Conservation (phyloP, 2,329 filamentous ascomycete genomes). For the Calonectria hawksworthii region DNA sequence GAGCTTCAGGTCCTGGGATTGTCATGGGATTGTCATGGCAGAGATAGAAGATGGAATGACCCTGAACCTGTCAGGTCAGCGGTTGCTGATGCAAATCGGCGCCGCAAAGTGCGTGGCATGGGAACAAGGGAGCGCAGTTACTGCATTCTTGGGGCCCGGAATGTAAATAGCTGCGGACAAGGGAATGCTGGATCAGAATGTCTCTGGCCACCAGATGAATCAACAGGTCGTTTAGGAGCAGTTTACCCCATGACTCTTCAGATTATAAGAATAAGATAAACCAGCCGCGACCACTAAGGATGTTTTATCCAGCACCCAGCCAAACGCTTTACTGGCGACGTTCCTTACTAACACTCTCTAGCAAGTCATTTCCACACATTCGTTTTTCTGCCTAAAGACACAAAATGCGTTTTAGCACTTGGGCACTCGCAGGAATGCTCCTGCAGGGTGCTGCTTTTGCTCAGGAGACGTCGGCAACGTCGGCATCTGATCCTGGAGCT, state of each 20-base stretch:
- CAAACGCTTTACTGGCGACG: neutral
- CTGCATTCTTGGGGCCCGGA: conserved; percentile 1
- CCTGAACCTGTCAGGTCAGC: no score
- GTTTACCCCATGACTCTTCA: no score
- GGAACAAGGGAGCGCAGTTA: neutral
- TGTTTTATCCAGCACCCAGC: neutral
- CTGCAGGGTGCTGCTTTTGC: neutral
- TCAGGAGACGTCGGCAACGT: neutral
- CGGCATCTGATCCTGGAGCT: neutral
- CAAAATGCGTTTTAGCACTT: neutral
- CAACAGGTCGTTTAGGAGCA: no score
- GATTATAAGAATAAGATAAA: neutral
- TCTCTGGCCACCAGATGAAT: neutral
- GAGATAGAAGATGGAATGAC: neutral
- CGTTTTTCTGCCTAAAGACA: neutral
- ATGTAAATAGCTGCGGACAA: neutral
- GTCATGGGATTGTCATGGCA: neutral
- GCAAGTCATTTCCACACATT: neutral
- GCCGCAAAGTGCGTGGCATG: neutral
- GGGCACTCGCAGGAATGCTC: neutral
- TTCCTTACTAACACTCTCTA: neutral
- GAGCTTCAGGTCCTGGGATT: neutral
- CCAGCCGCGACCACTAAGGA: neutral
- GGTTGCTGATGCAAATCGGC: neutral
- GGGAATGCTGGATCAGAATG: neutral